phyloP scores from a whole-genome alignment of 2,329 filamentous ascomycete species.

The Aureobasidium subglaciale region DNA sequence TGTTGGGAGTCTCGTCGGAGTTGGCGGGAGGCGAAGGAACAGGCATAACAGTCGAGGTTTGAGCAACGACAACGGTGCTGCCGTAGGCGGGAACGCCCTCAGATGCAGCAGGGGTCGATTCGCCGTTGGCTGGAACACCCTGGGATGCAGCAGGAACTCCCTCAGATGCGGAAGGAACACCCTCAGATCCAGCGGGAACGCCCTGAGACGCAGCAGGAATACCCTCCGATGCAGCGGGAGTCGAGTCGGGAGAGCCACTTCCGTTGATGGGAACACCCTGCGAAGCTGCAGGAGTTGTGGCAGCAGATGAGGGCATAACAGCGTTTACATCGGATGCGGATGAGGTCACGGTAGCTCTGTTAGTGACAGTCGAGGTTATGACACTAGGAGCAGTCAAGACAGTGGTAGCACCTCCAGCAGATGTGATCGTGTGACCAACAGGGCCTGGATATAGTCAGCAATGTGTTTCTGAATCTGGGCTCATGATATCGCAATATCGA shows the following conservation, averaged over 20 bases:
- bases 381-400: slow-evolving; percentile 12
- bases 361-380: slow-evolving; percentile 8
- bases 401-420: slow-evolving; percentile 1
- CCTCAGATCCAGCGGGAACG: neutral
- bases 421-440: slow-evolving; percentile 5
- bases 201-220: neutral
- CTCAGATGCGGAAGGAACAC: neutral
- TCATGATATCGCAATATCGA: no score
- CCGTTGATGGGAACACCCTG: neutral
- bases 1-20: slow-evolving; percentile 11
- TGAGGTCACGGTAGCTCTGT: neutral
- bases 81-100: neutral
- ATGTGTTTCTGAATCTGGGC: no score
- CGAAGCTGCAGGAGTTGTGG: neutral
- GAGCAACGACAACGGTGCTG: neutral
- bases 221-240: neutral
- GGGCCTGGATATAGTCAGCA: no score
- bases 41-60: neutral
- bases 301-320: neutral
- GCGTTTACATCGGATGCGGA: neutral
- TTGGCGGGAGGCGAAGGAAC: slow-evolving; percentile 1
- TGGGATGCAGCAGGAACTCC: neutral
- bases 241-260: neutral
- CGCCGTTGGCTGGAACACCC: neutral
- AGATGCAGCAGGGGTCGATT: neutral